Evolutionary conservation across 75 land plant genomes (phyloP).

Genomic region (Chamaecyparis obtusa): DNA sequence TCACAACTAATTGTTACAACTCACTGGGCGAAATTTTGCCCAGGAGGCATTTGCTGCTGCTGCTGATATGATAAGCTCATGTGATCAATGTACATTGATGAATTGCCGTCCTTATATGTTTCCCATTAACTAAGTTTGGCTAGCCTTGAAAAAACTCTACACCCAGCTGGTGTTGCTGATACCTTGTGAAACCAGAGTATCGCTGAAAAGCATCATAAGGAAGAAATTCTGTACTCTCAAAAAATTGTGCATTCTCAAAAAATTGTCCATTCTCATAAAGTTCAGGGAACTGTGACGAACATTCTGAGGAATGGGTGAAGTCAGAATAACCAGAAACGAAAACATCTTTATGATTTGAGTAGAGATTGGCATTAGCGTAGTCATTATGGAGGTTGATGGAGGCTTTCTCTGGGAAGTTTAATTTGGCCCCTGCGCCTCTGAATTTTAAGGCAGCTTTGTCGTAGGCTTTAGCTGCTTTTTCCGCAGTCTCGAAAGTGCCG

Average conservation of each 20-base stretch:
- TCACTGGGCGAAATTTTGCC: neutral
- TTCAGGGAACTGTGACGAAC: neutral
- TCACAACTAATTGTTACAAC: neutral
- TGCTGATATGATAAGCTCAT: neutral
- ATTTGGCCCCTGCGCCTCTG: too few relatives aligned
- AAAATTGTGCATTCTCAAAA: too few relatives aligned
- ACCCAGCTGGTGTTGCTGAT: neutral
- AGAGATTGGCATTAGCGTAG: neutral
- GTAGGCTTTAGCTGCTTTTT: too few relatives aligned
- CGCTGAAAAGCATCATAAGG: neutral
- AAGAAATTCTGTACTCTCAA: too few relatives aligned
- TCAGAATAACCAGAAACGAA: neutral
- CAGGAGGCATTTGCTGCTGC: neutral
- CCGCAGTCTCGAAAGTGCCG: too few relatives aligned
- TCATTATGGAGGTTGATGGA: too few relatives aligned
- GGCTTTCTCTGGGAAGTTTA: too few relatives aligned
- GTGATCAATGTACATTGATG: neutral
- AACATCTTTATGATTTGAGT: neutral
- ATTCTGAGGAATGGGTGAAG: neutral
- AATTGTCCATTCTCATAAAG: neutral
- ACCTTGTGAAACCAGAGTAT: neutral
- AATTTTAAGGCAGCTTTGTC: too few relatives aligned
- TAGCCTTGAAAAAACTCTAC: neutral
- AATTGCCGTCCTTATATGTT: neutral
- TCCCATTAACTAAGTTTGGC: too few relatives aligned